Evolutionary conservation across 2,329 filamentous ascomycete species (phyloP).

Genomic region (Sporothrix luriei): DNA sequence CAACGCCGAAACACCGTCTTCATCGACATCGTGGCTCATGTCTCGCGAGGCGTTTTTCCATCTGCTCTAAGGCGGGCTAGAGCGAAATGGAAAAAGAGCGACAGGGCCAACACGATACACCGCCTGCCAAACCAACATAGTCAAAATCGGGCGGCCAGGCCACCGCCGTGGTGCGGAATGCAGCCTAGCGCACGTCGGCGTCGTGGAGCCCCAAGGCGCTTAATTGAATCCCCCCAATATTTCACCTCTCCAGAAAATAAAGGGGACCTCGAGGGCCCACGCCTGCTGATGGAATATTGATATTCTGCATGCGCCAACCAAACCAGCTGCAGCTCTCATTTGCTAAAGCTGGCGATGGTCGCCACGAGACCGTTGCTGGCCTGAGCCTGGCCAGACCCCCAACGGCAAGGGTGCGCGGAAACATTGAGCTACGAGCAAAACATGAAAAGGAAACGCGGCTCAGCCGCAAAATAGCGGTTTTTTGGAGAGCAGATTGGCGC

Average conservation of each 20-base stretch:
- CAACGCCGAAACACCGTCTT: background rate
- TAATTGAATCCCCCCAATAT: background rate
- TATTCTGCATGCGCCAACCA: background rate
- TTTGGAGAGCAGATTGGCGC: background rate
- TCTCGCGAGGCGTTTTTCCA: conserved; percentile 26
- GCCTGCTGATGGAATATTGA: background rate
- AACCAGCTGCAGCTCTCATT: conserved; percentile 26
- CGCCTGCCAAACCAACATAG: background rate
- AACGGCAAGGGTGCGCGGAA: background rate
- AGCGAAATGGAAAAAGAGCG: background rate
- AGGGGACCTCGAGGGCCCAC: background rate
- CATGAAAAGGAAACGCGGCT: background rate
- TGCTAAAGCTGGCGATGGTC: conserved; percentile 19
- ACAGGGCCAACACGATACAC: background rate
- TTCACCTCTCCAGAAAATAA: background rate
- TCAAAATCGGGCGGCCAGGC: background rate
- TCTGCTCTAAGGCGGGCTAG: background rate
- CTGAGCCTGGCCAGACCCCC: conserved; percentile 8
- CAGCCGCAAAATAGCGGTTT: conserved; percentile 17
- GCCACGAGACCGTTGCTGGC: conserved; percentile 6
- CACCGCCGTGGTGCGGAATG: conserved; percentile 22
- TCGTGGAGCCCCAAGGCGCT: background rate
- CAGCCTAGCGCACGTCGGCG: background rate
- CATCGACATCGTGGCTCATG: background rate
- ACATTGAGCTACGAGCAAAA: background rate